Conservation (phyloP, 2,329 filamentous ascomycete species). For the Onygenales sp. region DNA sequence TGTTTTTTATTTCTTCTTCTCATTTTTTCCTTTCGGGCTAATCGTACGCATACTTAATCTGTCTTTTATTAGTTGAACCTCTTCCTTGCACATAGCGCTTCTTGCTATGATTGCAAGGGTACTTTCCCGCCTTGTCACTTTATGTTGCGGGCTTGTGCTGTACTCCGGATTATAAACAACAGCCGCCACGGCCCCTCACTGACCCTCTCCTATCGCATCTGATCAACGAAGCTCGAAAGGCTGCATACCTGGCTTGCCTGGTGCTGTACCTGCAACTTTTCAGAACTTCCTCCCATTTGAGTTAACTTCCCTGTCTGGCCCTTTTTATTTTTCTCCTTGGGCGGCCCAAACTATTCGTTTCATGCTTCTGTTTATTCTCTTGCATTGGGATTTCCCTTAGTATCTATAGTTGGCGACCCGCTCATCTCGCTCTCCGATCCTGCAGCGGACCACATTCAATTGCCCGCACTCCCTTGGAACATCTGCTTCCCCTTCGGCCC, state of each 20-base stretch:
- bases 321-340: not conserved
- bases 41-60: not conserved
- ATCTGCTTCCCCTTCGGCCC: not conserved
- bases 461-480: not conserved
- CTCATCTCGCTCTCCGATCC: not conserved
- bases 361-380: not conserved
- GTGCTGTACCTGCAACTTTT: slow-evolving; percentile 1
- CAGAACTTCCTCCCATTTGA: not conserved
- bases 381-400: not conserved
- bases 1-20: not conserved
- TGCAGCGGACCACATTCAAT: not conserved
- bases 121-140: slow-evolving; percentile 1
- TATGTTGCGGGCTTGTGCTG: not conserved
- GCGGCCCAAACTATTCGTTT: not conserved
- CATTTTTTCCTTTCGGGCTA: not conserved
- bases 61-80: slow-evolving; percentile 1
- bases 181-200: slow-evolving; percentile 3
- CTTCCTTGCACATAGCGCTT: not conserved
- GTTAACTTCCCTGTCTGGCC: not conserved
- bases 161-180: slow-evolving; percentile 5
- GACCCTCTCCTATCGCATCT: not conserved
- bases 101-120: not conserved
- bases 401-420: slow-evolving; percentile 3
- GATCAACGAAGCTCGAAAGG: slow-evolving; percentile 3
- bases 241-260: not conserved